A percentile compares a stretch with the other conserved stretches of the same genome.
Evolutionary conservation across 208 protist species (phyloP).

Genomic region (Novymonas esmeraldas): DNA sequence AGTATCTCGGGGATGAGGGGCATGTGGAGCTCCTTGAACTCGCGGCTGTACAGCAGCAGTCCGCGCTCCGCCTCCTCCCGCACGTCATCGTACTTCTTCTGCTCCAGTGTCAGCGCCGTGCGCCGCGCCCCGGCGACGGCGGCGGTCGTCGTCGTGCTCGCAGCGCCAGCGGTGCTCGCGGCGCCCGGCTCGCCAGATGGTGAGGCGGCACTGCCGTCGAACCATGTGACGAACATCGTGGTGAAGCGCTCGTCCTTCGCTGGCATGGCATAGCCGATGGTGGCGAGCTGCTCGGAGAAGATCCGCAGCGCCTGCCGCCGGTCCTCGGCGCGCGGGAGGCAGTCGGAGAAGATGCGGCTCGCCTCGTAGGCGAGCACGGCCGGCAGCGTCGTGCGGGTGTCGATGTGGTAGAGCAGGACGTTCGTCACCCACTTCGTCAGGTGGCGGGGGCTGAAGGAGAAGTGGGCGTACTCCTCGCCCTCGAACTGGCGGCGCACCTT

Average conservation of each 20-base stretch:
- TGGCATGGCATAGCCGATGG: constrained; percentile 82
- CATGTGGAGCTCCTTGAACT: constrained; percentile 93
- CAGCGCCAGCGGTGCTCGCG: background rate
- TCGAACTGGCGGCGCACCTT: constrained; percentile 90
- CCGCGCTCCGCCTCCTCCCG: constrained; percentile 79
- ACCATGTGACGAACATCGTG: constrained; percentile 91
- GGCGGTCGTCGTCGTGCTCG: background rate
- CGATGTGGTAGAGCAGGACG: constrained; percentile 93
- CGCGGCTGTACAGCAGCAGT: constrained; percentile 94
- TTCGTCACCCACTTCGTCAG: constrained; percentile 94
- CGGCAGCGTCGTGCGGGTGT: constrained; percentile 85
- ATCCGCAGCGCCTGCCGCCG: constrained; percentile 64
- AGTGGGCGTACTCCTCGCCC: constrained; percentile 95
- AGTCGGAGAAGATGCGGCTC: constrained; percentile 94
- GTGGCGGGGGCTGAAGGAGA: constrained; percentile 96
- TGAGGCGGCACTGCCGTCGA: constrained; percentile 29
- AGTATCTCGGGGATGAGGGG: constrained; percentile 94
- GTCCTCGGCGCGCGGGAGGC: constrained; percentile 87
- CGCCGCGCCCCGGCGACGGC: background rate
- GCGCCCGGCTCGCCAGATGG: background rate
- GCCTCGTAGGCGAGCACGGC: constrained; percentile 94
- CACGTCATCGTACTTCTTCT: constrained; percentile 75
- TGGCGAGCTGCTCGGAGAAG: constrained; percentile 82
- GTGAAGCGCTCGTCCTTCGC: constrained; percentile 71
- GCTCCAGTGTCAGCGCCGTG: constrained; percentile 45